A percentile compares a stretch with the other conserved stretches of the same genome.
phyloP scores from a whole-genome alignment of 768 basidiomycete species.

The Calvatia gigantea region DNA sequence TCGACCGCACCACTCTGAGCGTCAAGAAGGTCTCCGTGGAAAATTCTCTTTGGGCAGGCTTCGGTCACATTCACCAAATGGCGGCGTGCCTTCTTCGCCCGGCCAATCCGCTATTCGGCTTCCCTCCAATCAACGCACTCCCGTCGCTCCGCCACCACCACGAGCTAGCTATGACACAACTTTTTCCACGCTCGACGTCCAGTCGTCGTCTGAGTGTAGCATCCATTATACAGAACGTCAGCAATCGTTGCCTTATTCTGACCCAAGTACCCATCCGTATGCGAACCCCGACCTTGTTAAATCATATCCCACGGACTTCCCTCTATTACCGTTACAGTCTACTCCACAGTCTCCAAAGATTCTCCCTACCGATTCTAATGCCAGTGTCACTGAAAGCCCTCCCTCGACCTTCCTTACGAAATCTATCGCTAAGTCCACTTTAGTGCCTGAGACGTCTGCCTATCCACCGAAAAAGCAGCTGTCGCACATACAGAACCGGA shows the following conservation, averaged over 20 bases:
- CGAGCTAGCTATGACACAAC: slow-evolving; percentile 8
- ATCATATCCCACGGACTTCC: slow-evolving; percentile 30
- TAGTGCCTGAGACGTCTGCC: slow-evolving; percentile 32
- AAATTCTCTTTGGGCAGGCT: slow-evolving; percentile 42
- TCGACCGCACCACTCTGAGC: slow-evolving; percentile 25
- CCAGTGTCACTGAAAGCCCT: slow-evolving; percentile 46
- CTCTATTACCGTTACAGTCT: slow-evolving; percentile 25
- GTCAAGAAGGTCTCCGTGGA: slow-evolving; percentile 33
- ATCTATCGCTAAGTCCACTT: slow-evolving; percentile 30
- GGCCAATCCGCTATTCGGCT: slow-evolving; percentile 25
- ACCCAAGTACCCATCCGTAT: slow-evolving; percentile 62
- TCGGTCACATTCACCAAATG: slow-evolving; percentile 29
- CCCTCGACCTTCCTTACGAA: slow-evolving; percentile 25
- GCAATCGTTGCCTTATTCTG: slow-evolving; percentile 23
- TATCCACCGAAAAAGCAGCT: slow-evolving; percentile 23
- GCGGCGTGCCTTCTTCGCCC: slow-evolving; percentile 27
- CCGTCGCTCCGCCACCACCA: slow-evolving; percentile 19
- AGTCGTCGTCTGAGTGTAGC: slow-evolving; percentile 4
- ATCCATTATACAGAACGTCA: slow-evolving; percentile 14
- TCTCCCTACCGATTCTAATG: slow-evolving; percentile 45
- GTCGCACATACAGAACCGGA: slow-evolving; percentile 42
- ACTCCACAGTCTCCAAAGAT: slow-evolving; percentile 27
- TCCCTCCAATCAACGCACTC: slow-evolving; percentile 21
- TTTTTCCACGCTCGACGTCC: slow-evolving; percentile 9
- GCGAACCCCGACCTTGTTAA: slow-evolving; percentile 72